Evolutionary conservation across 345 rosid species (phyloP).

Genomic region (Rhodomyrtus tomentosa): DNA sequence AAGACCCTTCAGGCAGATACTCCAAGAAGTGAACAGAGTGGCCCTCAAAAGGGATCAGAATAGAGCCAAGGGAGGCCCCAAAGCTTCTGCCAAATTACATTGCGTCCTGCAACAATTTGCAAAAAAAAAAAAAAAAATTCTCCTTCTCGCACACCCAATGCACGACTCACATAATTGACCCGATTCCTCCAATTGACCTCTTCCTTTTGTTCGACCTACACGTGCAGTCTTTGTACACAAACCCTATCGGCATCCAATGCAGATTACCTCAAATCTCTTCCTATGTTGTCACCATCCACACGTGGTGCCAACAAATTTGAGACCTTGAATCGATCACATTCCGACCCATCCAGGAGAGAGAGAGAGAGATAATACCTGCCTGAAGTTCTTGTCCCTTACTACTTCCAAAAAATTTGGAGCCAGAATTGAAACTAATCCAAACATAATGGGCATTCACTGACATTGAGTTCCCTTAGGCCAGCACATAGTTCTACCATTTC

Average conservation of each 20-base stretch:
- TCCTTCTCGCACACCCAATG: constrained; percentile 17
- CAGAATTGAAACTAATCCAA: background rate
- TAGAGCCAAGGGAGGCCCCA: background rate
- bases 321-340: background rate
- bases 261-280: background rate
- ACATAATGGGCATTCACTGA: background rate
- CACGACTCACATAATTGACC: constrained; percentile 20
- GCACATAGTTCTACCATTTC: background rate
- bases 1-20: background rate
- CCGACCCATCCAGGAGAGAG: background rate
- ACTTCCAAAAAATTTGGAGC: background rate
- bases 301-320: constrained; percentile 9
- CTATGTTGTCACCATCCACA: constrained; percentile 6
- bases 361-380: background rate
- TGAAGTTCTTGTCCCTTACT: background rate
- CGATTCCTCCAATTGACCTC: background rate
- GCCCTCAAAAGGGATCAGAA: background rate
- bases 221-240: constrained; percentile 1
- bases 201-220: background rate
- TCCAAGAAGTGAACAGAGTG: background rate
- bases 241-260: constrained; percentile 33
- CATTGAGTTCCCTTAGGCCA: background rate
- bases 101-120: background rate
- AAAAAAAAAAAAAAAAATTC: no score
- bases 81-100: background rate